These are phyloP conservation scores for Hypoxylon sp. DNA, from an alignment of 2,329 filamentous ascomycete genomes.

Conservation along the genomic window DNA sequence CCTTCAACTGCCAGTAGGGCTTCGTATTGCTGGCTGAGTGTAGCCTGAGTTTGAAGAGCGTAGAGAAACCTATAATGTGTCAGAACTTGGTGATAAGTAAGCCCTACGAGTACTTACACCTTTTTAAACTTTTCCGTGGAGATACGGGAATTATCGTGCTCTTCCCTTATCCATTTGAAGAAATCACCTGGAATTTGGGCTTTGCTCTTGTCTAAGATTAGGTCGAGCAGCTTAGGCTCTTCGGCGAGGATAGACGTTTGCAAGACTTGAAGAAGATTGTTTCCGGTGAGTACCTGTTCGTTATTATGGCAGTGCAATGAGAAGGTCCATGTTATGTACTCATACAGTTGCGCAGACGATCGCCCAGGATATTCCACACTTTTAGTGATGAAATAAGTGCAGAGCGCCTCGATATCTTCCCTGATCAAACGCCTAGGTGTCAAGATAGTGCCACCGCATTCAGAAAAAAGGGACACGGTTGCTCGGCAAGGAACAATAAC, in stretches of 20 bases:
- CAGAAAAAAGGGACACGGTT: slow-evolving; percentile 19
- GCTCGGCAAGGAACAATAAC: slow-evolving; percentile 36
- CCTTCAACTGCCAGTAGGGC: slow-evolving; percentile 31
- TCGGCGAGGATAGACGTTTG: slow-evolving; percentile 7
- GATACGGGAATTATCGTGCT: slow-evolving; percentile 22
- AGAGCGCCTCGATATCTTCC: background rate
- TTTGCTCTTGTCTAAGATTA: slow-evolving; percentile 9
- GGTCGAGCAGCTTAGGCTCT: slow-evolving; percentile 14
- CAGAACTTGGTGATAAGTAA: slow-evolving; percentile 2
- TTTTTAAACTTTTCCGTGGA: slow-evolving; percentile 15
- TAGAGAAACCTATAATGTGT: slow-evolving; percentile 26
- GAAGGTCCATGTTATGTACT: slow-evolving; percentile 4
- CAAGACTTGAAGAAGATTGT: slow-evolving; percentile 16
- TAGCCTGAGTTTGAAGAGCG: slow-evolving; percentile 15
- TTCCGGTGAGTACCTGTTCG: background rate
- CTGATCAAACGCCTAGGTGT: background rate
- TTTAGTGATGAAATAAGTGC: slow-evolving; percentile 16
- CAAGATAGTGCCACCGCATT: background rate
- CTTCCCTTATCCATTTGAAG: slow-evolving; percentile 27
- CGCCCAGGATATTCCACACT: background rate
- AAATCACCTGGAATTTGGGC: slow-evolving; percentile 17
- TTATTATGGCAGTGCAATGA: too few species aligned
- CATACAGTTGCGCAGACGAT: slow-evolving; percentile 10
- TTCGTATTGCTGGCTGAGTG: slow-evolving; percentile 21
- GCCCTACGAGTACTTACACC: slow-evolving; percentile 15